Evolutionary conservation across 768 basidiomycete species (phyloP), one percentile per base, ranked within the genome.

Genomic region (Clathrus columnatus): DNA sequence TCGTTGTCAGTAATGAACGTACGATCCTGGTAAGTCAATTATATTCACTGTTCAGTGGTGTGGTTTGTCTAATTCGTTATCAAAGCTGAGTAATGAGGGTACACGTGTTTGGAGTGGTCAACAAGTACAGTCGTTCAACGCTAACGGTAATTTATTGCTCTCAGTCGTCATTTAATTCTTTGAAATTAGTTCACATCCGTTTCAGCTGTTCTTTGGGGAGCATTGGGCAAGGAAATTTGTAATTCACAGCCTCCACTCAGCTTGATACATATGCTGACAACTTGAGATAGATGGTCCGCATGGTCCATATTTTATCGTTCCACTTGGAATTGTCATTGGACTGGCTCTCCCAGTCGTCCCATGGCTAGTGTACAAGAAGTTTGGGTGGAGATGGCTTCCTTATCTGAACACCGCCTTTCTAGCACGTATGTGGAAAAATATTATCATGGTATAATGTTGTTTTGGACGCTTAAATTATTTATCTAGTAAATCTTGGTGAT

Each of bases 271-370:
- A 11, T 18, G 16, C 10, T 47, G 18, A 4, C 46, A 23, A 23
- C 7, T 23, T 28, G 21, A 4, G 7, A 8, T 18, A 47, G 46
- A 82, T 60, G 75, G 78, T 0, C 71, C 70, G 36, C 64, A 71
- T 29, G 79, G 80, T 0, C 78, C 75, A 8, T 84, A 84, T 61
- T 75, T 78, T 61, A 70, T 79, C 49, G 69, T 84, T 30, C 81
- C 81, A 0, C 67, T 81, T 65, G 69, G 73, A 45, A 64, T 82
- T 51, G 49, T 82, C 21, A 72, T 82, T 56, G 82, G 82, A 10
- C 73, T 79, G 67, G 70, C 70, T 2, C 72, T 74, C 0, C 80
- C 79, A 1, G 63, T 71, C 46, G 59, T 81, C 24, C 80, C 82
- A 51, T 82, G 77, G 75, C 62, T 79, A n/a, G 72, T 81, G 21